Evolutionary conservation across 768 basidiomycete species (phyloP), one percentile per base, ranked within the genome.

Genomic region (Amanita rimosa): DNA sequence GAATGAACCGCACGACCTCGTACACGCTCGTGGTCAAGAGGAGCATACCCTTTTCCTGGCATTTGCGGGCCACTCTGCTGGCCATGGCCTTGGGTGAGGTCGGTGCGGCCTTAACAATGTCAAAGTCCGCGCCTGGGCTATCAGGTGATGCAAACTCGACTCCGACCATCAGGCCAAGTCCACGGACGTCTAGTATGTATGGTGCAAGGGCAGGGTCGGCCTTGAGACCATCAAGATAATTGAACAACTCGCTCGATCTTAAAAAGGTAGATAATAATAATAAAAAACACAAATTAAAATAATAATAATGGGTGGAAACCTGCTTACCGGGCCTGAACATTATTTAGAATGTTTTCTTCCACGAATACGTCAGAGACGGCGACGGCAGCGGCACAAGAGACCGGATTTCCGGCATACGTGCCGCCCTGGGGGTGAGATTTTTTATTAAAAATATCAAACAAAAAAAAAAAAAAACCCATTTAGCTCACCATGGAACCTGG

Each of bases 1-100:
- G 95, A 58, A 98, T 97, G 71, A 98, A 96, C 59, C 93, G 73
- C 50, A 96, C 69, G 11, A 85, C 84, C 62, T 94, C 85, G 62
- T 86, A 94, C 21, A 88, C 73, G 44, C 85, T 89, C 21, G 94
- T 96, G 10, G 94, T 95, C 50, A 97, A 70, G 35, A 95, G 77
- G 43, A 96, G 62, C 70, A 97, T 65, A 17, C 88, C 91, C 61
- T 87, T 83, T 61, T 92, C 86, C 53, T 90, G 71, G 63, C 93
- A 96, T 58, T 76, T 79, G 60, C 79, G 78, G 52, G 85, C 75
- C 7, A 96, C 77, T 24, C 83, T 73, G 44, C 70, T 69, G 3
- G 91, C 83, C 50, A 93, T 67, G 34, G 58, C 60, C 70, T 75
- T 60, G 6, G 70, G 67, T 16, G 64, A 60, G 14, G 57, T 53